Evolutionary conservation across 1,284 basidiomycete species (phyloP).

Genomic region (Marasmius fiardii): DNA sequence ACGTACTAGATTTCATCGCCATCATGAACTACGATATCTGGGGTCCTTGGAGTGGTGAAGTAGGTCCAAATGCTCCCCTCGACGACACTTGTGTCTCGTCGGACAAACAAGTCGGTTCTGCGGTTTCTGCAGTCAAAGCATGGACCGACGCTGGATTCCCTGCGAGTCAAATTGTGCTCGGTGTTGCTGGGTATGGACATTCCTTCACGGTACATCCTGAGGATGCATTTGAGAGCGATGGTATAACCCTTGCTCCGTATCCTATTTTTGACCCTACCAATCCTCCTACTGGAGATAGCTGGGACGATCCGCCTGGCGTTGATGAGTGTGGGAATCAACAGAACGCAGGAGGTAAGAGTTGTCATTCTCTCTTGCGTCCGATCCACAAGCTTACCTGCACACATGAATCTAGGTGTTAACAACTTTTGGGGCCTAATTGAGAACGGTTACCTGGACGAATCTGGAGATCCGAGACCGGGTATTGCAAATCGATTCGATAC

Average conservation of each 20-base stretch:
- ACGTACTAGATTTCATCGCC: conserved; percentile 15
- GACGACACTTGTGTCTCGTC: conserved; percentile 68
- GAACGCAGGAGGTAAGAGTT: conserved; percentile 4
- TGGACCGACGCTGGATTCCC: conserved; percentile 76
- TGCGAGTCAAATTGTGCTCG: conserved; percentile 72
- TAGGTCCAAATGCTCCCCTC: conserved; percentile 82
- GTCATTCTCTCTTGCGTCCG: conserved; percentile 4
- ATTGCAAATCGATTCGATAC: conserved; percentile 45
- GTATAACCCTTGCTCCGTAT: conserved; percentile 35
- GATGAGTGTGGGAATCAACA: conserved; percentile 12
- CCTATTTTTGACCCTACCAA: conserved; percentile 44
- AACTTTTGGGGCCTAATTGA: conserved; percentile 48
- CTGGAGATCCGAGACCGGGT: conserved; percentile 39
- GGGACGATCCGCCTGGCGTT: conserved; percentile 38
- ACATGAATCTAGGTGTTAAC: conserved; percentile 35
- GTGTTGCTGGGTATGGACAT: conserved; percentile 77
- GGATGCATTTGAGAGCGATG: conserved; percentile 29
- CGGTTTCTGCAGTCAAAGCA: conserved; percentile 64
- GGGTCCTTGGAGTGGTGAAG: conserved; percentile 30
- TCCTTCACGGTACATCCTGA: conserved; percentile 45
- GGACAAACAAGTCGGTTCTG: conserved; percentile 66
- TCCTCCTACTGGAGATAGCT: conserved; percentile 51
- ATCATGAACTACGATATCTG: conserved; percentile 13
- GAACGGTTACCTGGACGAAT: conserved; percentile 37
- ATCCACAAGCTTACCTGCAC: background rate